phyloP scores from a whole-genome alignment of 139 green algal genomes.

The Raphidocelis subcapitata region DNA sequence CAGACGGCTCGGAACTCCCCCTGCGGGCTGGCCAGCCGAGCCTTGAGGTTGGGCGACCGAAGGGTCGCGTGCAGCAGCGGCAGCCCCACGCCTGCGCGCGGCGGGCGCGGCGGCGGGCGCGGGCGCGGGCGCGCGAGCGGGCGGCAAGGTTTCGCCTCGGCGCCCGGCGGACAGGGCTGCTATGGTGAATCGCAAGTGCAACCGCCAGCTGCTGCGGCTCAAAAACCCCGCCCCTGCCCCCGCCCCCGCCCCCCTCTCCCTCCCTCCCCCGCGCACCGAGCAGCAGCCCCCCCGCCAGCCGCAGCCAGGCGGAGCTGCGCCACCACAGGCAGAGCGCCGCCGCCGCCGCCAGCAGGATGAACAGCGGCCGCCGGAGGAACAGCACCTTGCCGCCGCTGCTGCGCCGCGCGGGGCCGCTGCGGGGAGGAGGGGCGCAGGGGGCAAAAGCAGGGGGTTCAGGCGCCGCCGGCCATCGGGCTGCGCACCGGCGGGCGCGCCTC shows the following conservation, averaged over 20 bases:
- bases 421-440: too few species aligned
- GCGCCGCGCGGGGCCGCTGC: background rate
- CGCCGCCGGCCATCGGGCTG: too few species aligned
- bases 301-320: slow-evolving; percentile 6
- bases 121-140: background rate
- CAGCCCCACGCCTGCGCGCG: slow-evolving; percentile 18
- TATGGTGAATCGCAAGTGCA: background rate
- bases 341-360: slow-evolving; percentile 6
- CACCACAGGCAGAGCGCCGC: slow-evolving; percentile 14
- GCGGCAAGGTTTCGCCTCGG: background rate
- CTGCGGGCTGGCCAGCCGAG: slow-evolving; percentile 36
- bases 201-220: background rate
- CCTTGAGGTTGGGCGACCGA: slow-evolving; percentile 49
- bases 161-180: background rate
- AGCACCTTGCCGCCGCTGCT: background rate
- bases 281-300: slow-evolving; percentile 18
- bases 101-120: background rate
- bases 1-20: slow-evolving; percentile 55
- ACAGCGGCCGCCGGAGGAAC: slow-evolving; percentile 11
- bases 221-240: background rate
- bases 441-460: too few species aligned
- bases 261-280: slow-evolving; percentile 20
- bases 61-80: slow-evolving; percentile 36
- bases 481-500: too few species aligned
- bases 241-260: too few species aligned